Conservation (phyloP, 371 early-diverging fungal genomes). For the Fennellomyces sp. region DNA sequence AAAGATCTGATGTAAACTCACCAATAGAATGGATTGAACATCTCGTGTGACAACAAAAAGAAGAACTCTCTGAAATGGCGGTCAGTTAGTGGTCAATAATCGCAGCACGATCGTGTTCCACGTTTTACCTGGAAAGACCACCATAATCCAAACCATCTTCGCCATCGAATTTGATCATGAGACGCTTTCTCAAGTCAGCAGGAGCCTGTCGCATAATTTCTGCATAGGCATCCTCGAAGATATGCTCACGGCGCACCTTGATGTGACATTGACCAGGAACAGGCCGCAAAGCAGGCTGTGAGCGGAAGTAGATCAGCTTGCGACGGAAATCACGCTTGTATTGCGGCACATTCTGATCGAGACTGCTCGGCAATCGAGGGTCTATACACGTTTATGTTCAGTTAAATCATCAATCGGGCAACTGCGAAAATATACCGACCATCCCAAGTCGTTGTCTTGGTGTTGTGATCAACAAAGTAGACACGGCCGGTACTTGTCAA, state of each 20-base stretch:
- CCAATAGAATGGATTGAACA: slow-evolving; percentile 98
- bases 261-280: slow-evolving; percentile 94
- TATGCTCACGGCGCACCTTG: slow-evolving; percentile 83
- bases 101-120: neutral
- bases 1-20: slow-evolving; percentile 7
- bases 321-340: slow-evolving; percentile 98
- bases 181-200: slow-evolving; percentile 87
- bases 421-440: slow-evolving; percentile 45
- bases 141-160: slow-evolving; percentile 99
- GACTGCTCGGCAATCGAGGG: slow-evolving; percentile 91
- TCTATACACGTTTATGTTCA: slow-evolving; percentile 36
- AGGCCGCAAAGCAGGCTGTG: slow-evolving; percentile 89
- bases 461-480: slow-evolving; percentile 94
- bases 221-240: slow-evolving; percentile 95
- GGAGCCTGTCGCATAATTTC: slow-evolving; percentile 89
- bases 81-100: neutral
- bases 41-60: slow-evolving; percentile 95
- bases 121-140: slow-evolving; percentile 82
- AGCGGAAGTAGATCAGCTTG: slow-evolving; percentile 94
- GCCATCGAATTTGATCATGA: slow-evolving; percentile 97
- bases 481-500: slow-evolving; percentile 89
- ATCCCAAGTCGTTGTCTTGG: slow-evolving; percentile 96
- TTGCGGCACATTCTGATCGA: slow-evolving; percentile 94
- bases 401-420: neutral
- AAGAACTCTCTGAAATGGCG: slow-evolving; percentile 83